Evolutionary conservation across 2,329 filamentous ascomycete genomes (phyloP).

Genomic region (Alternaria gaisen): DNA sequence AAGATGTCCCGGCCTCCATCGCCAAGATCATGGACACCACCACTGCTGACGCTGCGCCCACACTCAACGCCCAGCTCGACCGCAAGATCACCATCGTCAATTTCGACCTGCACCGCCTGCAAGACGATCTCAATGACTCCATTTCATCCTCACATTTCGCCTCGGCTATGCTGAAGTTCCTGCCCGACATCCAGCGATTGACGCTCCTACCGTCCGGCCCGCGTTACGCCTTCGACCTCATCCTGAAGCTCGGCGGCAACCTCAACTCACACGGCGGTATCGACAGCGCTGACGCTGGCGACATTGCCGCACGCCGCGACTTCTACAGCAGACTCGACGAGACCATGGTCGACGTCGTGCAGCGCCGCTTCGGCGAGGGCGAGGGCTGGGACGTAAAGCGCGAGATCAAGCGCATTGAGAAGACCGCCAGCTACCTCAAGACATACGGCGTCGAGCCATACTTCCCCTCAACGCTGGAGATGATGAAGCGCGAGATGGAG

Average conservation of each 20-base stretch:
- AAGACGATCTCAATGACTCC: slow-evolving; percentile 64
- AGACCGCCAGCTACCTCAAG: slow-evolving; percentile 61
- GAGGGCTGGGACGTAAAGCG: slow-evolving; percentile 62
- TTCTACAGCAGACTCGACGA: slow-evolving; percentile 61
- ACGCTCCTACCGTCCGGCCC: slow-evolving; percentile 58
- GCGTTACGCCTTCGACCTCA: slow-evolving; percentile 62
- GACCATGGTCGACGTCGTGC: slow-evolving; percentile 63
- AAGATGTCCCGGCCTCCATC: slow-evolving; percentile 63
- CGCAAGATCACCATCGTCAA: slow-evolving; percentile 67
- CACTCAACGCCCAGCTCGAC: slow-evolving; percentile 65
- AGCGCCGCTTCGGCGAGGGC: slow-evolving; percentile 60
- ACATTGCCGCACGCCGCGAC: slow-evolving; percentile 58
- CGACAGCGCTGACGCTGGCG: slow-evolving; percentile 58
- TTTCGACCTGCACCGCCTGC: slow-evolving; percentile 64
- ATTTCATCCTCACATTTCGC: slow-evolving; percentile 63
- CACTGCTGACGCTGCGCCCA: slow-evolving; percentile 59
- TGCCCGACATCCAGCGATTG: slow-evolving; percentile 62
- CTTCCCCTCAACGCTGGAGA: slow-evolving; percentile 61
- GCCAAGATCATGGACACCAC: slow-evolving; percentile 63
- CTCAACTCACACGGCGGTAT: slow-evolving; percentile 64
- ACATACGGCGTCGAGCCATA: slow-evolving; percentile 64
- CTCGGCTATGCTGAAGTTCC: slow-evolving; percentile 64
- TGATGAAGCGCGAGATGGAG: slow-evolving; percentile 57
- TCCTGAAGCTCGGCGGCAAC: slow-evolving; percentile 65
- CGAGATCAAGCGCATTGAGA: slow-evolving; percentile 65